A percentile compares a stretch with the other conserved stretches of the same genome.
Evolutionary conservation across 805 yeast genomes (phyloP).

Genomic region (Pichia gijzeniarum): DNA sequence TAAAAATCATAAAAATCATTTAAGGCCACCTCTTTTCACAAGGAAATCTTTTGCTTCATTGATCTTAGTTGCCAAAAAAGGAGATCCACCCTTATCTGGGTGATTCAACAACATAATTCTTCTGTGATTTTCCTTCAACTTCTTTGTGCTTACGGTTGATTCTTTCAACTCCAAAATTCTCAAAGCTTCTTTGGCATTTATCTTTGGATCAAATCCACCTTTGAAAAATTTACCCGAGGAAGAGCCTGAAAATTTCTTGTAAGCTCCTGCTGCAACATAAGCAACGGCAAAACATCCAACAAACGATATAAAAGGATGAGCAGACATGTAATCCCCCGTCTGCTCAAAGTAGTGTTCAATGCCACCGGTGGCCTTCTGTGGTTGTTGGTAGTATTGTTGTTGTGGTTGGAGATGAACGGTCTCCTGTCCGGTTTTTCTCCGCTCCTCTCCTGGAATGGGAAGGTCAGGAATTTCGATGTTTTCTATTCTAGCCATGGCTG

Average conservation of each 20-base stretch:
- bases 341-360: slow-evolving; percentile 63
- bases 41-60: slow-evolving; percentile 86
- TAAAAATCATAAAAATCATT: slow-evolving; percentile 16
- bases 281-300: slow-evolving; percentile 60
- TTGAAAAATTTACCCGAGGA: slow-evolving; percentile 58
- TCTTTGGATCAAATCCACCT: slow-evolving; percentile 90
- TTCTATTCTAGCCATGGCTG: slow-evolving; percentile 24
- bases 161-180: slow-evolving; percentile 75
- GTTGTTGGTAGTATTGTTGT: slow-evolving; percentile 20
- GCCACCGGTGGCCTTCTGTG: slow-evolving; percentile 27
- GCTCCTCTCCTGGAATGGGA: slow-evolving; percentile 48
- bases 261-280: slow-evolving; percentile 60
- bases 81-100: slow-evolving; percentile 93
- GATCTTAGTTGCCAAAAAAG: slow-evolving; percentile 82
- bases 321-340: slow-evolving; percentile 51
- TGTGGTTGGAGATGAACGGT: slow-evolving; percentile 19
- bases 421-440: slow-evolving; percentile 8
- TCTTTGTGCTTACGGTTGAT: slow-evolving; percentile 52
- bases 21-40: slow-evolving; percentile 52
- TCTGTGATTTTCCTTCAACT: slow-evolving; percentile 74
- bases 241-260: slow-evolving; percentile 64
- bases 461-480: slow-evolving; percentile 49
- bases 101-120: slow-evolving; percentile 82
- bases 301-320: slow-evolving; percentile 72
- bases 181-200: slow-evolving; percentile 84